Conservation (phyloP, 352 stramenopile genomes). For the Phytophthora ramorum region DNA sequence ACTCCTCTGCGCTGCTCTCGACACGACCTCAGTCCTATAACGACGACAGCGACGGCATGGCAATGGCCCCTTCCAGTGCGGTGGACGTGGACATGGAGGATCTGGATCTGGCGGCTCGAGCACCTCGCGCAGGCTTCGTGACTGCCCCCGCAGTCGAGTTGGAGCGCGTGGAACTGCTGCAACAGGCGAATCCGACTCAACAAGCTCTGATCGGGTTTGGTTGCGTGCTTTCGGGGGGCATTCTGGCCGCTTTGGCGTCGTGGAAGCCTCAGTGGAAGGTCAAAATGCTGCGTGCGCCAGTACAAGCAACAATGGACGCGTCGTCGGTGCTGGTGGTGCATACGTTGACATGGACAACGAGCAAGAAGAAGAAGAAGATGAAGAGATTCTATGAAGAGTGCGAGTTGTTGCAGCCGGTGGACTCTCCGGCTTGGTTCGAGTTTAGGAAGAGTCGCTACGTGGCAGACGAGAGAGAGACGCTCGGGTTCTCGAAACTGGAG, state of each 20-base stretch:
- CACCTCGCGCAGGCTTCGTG: conserved; percentile 39
- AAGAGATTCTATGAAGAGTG: conserved; percentile 59
- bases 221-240: conserved; percentile 49
- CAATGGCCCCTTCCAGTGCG: conserved; percentile 9
- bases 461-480: conserved; percentile 51
- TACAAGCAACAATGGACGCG: conserved; percentile 49
- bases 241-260: conserved; percentile 48
- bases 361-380: conserved; percentile 27
- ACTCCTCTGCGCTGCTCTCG: conserved; percentile 27
- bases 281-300: conserved; percentile 53
- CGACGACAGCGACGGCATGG: conserved; percentile 14
- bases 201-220: conserved; percentile 48
- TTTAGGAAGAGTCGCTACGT: conserved; percentile 77
- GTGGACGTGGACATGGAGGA: conserved; percentile 36
- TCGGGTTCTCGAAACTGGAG: conserved; percentile 59
- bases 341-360: conserved; percentile 22
- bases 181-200: conserved; percentile 40
- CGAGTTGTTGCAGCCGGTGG: conserved; percentile 32
- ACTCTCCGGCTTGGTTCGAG: conserved; percentile 63
- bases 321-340: conserved; percentile 59
- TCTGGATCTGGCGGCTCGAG: conserved; percentile 32
- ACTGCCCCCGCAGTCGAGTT: conserved; percentile 40
- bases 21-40: conserved; percentile 18
- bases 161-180: conserved; percentile 51
- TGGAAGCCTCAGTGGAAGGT: conserved; percentile 73